Base-by-base conservation (phyloP, 2,329 filamentous ascomycete genomes). In the Colletotrichum chrysophilum region DNA sequence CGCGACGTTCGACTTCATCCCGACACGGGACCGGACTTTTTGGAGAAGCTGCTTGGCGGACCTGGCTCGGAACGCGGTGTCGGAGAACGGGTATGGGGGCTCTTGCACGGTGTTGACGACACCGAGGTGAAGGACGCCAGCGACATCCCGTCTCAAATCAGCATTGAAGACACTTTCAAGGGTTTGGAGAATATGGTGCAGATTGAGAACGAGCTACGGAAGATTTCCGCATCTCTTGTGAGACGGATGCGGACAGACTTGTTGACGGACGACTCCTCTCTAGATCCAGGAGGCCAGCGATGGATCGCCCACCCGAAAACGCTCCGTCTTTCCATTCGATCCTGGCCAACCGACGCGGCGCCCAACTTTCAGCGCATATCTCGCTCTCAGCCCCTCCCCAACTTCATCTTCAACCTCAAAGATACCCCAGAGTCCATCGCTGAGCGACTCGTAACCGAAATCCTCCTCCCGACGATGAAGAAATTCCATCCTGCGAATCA, bases 121-220 rank as follows among this genome's bases (percentile, higher is more conserved):
- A 88, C 90, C 1, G 92, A 95, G 74, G 95, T 98, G 21, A 92
- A 92, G 66, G 89, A 92, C 77, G 94, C 92, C 3, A 91, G 91
- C 78, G 90, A 92, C 60, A 85, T 97, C 2, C 96, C 96, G 0
- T 92, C 92, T 2, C 96, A 98, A 83, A 97, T 98, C 82, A 97
- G 95, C 83, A 97, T 98, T 77, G 96, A 98, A 82, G 96, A 98
- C 84, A 97, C 95, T 18, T 98, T 98, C 82, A 89, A 91, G 28
- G 91, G 92, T 1, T 87, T 98, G 2, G 91, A 94, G 78, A 92
- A 89, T 0, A 82, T 93, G 67, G 83, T 91, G 1, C 89, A 93
- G 74, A 91, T 97, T 34, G 85, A 87, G 56, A 91, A 90, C 77
- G 93, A 97, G 84, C 87, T 98, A 55, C 84, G 87, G n/a, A 89